Base-by-base conservation (phyloP, 108 stramenopile genomes). In the Nannochloropsis gaditana region DNA sequence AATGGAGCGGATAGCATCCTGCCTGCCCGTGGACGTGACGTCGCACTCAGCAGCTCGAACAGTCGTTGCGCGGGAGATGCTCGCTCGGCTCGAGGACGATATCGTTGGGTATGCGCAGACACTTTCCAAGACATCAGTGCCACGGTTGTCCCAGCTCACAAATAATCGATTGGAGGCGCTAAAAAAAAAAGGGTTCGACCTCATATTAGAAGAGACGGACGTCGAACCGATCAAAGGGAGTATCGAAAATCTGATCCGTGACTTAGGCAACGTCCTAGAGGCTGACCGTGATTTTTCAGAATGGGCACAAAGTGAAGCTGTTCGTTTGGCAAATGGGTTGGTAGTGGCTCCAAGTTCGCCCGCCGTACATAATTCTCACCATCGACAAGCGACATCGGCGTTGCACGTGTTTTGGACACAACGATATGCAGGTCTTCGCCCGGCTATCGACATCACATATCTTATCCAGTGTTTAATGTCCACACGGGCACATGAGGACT, bases 31-130 rank as follows among this genome's bases (percentile, higher is more conserved):
- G 43, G 81, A 86, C 15, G 89, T 89, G 43, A 43, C 31, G 6
- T 17, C 83, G 42, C 89, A 89, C 80, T 83, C 83, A 47, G 84
- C 89, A 9, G 86, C 89, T 11, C 45, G 82, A 9, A 89, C 79
- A 9, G 85, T 85, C 6, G 85, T 85, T 11, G 89, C 89, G 21
- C 80, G 44, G 85, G 79, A 85, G 42, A 85, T 89, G 84, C 85
- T 89, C 6, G 21, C 43, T 21, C 89, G 89, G 15, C 45, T 89
- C 42, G 42, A 82, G 45, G 89, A 89, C 19, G 89, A 89, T 79
- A 45, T 89, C n/a, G 59, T 6, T n/a, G 59, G 59, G 59, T 73
- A 73, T n/a, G 59, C 59, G 59, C 59, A 73, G 59, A n/a, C 59
- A 2, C 19, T 73, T 2, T 15, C 59, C 19, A 15, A n/a, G 8